These are phyloP conservation scores for Alternaria arborescens DNA, from an alignment of 2,329 filamentous ascomycete genomes.

Conservation along the genomic window DNA sequence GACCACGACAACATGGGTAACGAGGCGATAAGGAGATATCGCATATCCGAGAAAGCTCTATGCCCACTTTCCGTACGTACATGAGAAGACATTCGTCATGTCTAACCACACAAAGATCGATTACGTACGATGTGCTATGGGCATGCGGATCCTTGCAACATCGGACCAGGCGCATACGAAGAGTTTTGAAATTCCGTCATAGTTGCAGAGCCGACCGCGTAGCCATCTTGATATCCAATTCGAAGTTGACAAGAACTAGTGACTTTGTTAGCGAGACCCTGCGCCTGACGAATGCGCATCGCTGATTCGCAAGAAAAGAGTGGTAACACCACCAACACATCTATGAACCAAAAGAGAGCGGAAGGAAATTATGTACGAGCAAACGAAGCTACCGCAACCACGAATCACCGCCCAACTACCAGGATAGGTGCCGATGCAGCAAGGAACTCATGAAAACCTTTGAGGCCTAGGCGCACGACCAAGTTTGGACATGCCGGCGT, in stretches of 20 bases:
- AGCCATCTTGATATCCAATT: not conserved
- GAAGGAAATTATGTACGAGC: not conserved
- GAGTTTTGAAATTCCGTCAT: not conserved
- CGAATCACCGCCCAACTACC: not conserved
- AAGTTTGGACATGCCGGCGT: not conserved
- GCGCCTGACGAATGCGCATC: constrained; percentile 1
- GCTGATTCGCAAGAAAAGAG: not conserved
- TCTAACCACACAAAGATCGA: not conserved
- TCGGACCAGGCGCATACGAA: not conserved
- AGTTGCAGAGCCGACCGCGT: not conserved
- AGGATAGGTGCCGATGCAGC: not conserved
- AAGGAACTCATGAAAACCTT: not conserved
- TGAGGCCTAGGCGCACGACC: not conserved
- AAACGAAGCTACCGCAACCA: not conserved
- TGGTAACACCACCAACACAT: not conserved
- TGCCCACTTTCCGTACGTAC: not conserved
- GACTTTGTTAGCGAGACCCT: not conserved
- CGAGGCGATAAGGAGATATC: not conserved
- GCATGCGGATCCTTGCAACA: not conserved
- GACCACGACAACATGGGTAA: not conserved
- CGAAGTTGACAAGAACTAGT: not conserved
- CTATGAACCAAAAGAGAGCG: not conserved
- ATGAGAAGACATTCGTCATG: not conserved
- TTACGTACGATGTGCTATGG: not conserved
- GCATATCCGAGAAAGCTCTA: not conserved